These are phyloP conservation scores for Gracilaria gracilis DNA, from an alignment of 23 red algal genomes.

Conservation along the genomic window DNA sequence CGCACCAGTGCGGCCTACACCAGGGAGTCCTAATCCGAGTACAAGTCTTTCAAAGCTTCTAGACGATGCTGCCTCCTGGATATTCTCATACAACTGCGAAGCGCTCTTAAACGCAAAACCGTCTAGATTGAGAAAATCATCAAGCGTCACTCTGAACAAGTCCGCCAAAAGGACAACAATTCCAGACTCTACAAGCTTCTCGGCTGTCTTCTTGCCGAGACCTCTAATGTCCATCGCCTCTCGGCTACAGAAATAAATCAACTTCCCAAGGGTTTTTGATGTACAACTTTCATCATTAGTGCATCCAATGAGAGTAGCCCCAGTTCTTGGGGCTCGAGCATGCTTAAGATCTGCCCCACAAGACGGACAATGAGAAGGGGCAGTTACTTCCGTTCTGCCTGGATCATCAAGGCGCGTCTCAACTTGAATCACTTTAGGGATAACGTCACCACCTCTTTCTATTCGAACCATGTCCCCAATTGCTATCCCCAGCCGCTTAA, in stretches of 20 bases:
- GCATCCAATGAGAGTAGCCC: slow-evolving; percentile 53
- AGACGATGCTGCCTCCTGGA: slow-evolving; percentile 31
- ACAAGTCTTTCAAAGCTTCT: slow-evolving; percentile 62
- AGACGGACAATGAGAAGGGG: slow-evolving; percentile 56
- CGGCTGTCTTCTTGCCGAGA: slow-evolving; percentile 65
- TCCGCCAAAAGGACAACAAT: slow-evolving; percentile 52
- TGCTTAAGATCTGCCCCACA: slow-evolving; percentile 34
- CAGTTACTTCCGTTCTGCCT: neutral
- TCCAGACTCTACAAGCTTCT: slow-evolving; percentile 63
- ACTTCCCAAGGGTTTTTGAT: slow-evolving; percentile 48
- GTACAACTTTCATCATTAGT: slow-evolving; percentile 50
- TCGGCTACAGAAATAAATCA: slow-evolving; percentile 62
- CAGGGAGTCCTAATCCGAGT: slow-evolving; percentile 55
- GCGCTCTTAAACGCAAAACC: slow-evolving; percentile 67
- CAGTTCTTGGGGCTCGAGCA: slow-evolving; percentile 26
- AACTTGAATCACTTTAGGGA: slow-evolving; percentile 76
- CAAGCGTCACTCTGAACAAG: slow-evolving; percentile 64
- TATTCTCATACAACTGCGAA: slow-evolving; percentile 38
- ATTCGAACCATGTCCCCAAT: slow-evolving; percentile 65
- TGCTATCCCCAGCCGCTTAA: slow-evolving; percentile 57
- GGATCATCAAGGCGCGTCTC: neutral
- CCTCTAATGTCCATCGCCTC: slow-evolving; percentile 77
- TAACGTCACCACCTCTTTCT: slow-evolving; percentile 81
- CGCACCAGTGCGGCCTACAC: slow-evolving; percentile 58
- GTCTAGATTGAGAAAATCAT: slow-evolving; percentile 48